Evolutionary conservation across 352 stramenopile species (phyloP).

Genomic region (Pythium dissotocum): DNA sequence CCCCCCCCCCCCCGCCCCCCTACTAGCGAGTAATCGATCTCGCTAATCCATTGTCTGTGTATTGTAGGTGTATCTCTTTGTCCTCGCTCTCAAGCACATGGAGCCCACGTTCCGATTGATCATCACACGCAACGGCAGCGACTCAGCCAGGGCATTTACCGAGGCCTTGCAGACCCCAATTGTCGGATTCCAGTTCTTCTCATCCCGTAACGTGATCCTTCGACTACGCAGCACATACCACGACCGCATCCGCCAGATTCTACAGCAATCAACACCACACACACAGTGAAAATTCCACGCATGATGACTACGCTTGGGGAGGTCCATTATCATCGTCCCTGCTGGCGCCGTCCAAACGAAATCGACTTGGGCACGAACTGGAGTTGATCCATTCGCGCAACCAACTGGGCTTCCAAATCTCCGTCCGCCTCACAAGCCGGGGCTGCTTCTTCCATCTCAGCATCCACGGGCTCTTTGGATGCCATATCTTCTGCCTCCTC

Average conservation of each 20-base stretch:
- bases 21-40: not conserved
- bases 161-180: slow-evolving; percentile 45
- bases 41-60: not conserved
- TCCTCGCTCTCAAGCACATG: slow-evolving; percentile 51
- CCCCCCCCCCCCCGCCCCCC: no score
- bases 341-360: slow-evolving; percentile 24
- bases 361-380: slow-evolving; percentile 23
- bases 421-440: not conserved
- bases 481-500: not conserved
- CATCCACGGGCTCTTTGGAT: not conserved
- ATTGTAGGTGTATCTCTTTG: slow-evolving; percentile 49
- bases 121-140: slow-evolving; percentile 26
- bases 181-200: slow-evolving; percentile 42
- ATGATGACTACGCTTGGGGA: no score
- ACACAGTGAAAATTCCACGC: not conserved
- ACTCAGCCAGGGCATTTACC: slow-evolving; percentile 37
- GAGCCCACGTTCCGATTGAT: slow-evolving; percentile 41
- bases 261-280: slow-evolving; percentile 8
- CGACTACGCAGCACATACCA: slow-evolving; percentile 55
- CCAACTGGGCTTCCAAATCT: slow-evolving; percentile 7
- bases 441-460: not conserved
- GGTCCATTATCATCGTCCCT: not conserved
- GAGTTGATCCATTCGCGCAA: slow-evolving; percentile 11
- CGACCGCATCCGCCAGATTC: slow-evolving; percentile 30
- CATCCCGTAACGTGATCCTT: slow-evolving; percentile 43